A percentile compares a stretch with the other conserved stretches of the same genome.
Conservation (phyloP, 805 yeast genomes). For the Jamesozyma piceae region DNA sequence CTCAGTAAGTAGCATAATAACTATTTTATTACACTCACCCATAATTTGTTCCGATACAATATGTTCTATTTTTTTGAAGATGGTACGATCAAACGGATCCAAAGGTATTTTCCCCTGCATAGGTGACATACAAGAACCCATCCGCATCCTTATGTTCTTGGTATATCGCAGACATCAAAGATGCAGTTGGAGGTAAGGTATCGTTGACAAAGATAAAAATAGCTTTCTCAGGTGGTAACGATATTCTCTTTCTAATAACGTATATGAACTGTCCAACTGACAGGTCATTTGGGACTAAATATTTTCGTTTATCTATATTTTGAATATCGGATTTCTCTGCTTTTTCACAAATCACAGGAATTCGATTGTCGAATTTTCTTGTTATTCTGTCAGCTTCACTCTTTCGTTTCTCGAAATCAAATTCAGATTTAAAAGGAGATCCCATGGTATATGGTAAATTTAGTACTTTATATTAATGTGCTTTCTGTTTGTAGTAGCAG, state of each 20-base stretch:
- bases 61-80: no score
- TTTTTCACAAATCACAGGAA: conserved; percentile 93
- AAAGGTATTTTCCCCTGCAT: conserved; percentile 96
- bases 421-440: conserved; percentile 45
- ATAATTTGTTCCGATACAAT: no score
- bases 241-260: conserved; percentile 91
- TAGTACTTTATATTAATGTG: no score
- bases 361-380: conserved; percentile 80
- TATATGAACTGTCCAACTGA: conserved; percentile 98
- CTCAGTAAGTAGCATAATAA: no score
- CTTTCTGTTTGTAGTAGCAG: no score
- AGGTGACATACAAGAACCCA: conserved; percentile 90
- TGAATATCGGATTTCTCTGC: conserved; percentile 95
- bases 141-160: conserved; percentile 97
- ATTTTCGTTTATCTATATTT: conserved; percentile 93
- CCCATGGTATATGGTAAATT: conserved; percentile 17
- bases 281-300: conserved; percentile 88
- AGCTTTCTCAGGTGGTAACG: conserved; percentile 94
- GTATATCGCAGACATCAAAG: conserved; percentile 87
- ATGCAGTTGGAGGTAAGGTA: conserved; percentile 95
- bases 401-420: conserved; percentile 89
- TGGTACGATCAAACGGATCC: conserved; percentile 34
- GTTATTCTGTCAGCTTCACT: conserved; percentile 89
- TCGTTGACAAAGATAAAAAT: conserved; percentile 95
- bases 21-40: no score